A percentile compares a stretch with the other conserved stretches of the same genome.
These are phyloP conservation scores for Jatropha podagrica DNA, from an alignment of 441 rosid genomes.

Conservation along the genomic window DNA sequence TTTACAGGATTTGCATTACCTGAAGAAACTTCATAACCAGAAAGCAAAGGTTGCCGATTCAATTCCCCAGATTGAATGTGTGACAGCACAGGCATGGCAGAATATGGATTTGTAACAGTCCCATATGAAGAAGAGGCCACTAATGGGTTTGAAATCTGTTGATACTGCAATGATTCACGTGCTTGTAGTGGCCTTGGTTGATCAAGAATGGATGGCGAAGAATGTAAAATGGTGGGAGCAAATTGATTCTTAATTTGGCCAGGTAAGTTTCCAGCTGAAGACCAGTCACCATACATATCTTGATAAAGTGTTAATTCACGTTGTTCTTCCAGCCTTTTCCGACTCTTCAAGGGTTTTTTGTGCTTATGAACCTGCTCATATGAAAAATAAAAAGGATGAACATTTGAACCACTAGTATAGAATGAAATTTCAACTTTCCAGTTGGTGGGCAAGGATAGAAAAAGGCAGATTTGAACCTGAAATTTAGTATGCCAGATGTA, in stretches of 20 bases:
- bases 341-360: slow-evolving; percentile 48
- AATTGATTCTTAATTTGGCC: slow-evolving; percentile 49
- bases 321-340: slow-evolving; percentile 43
- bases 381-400: slow-evolving; percentile 8
- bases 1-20: slow-evolving; percentile 39
- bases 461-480: not conserved
- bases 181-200: slow-evolving; percentile 53
- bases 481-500: not conserved
- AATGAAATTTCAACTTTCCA: not conserved
- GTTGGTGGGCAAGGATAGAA: not conserved
- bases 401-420: not conserved
- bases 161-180: slow-evolving; percentile 52
- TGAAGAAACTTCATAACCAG: slow-evolving; percentile 54
- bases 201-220: slow-evolving; percentile 45
- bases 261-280: slow-evolving; percentile 40
- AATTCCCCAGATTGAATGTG: slow-evolving; percentile 51
- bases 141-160: slow-evolving; percentile 48
- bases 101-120: slow-evolving; percentile 53
- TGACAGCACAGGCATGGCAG: slow-evolving; percentile 52
- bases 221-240: slow-evolving; percentile 33
- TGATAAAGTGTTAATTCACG: slow-evolving; percentile 41
- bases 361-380: slow-evolving; percentile 48
- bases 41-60: slow-evolving; percentile 46
- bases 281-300: slow-evolving; percentile 44
- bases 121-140: slow-evolving; percentile 51